phyloP scores from a whole-genome alignment of 2,329 filamentous ascomycete genomes.

The Arthroderma sp. region DNA sequence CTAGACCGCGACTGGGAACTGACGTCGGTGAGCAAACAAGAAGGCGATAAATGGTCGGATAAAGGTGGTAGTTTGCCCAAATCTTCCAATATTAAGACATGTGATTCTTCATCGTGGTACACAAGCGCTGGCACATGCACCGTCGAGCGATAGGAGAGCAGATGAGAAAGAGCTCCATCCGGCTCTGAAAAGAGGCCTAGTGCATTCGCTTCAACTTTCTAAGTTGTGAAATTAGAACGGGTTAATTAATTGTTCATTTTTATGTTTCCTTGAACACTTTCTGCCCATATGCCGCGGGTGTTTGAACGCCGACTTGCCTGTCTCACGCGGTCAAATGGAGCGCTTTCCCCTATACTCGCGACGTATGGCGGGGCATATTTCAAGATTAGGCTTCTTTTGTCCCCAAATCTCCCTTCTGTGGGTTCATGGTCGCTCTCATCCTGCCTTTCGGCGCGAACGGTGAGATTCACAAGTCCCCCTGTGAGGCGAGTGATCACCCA shows the following conservation, averaged over 20 bases:
- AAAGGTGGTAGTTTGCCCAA: conserved; percentile 2
- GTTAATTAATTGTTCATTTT: no score
- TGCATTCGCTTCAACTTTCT: conserved; percentile 6
- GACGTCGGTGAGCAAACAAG: neutral
- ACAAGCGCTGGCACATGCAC: conserved; percentile 1
- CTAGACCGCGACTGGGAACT: neutral
- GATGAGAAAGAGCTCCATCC: neutral
- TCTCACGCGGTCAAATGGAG: conserved; percentile 5
- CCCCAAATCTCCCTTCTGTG: neutral
- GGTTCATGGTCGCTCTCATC: neutral
- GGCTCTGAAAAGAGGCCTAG: conserved; percentile 1
- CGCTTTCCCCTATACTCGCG: conserved; percentile 1
- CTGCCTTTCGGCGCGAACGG: conserved; percentile 4
- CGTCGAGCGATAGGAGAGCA: neutral
- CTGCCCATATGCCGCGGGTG: neutral
- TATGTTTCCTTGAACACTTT: no score
- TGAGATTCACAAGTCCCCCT: conserved; percentile 4
- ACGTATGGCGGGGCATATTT: conserved; percentile 7
- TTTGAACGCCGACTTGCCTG: neutral
- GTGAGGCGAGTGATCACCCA: conserved; percentile 3
- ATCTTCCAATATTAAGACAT: conserved; percentile 6
- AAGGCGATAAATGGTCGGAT: conserved; percentile 2
- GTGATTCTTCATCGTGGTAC: conserved; percentile 2
- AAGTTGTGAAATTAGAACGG: neutral
- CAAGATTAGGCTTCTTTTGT: conserved; percentile 5